A percentile compares a stretch with the other conserved stretches of the same genome.
Evolutionary conservation across 176 grass and related monocot genomes (phyloP).

Genomic region (Rhynchospora tenuis): DNA sequence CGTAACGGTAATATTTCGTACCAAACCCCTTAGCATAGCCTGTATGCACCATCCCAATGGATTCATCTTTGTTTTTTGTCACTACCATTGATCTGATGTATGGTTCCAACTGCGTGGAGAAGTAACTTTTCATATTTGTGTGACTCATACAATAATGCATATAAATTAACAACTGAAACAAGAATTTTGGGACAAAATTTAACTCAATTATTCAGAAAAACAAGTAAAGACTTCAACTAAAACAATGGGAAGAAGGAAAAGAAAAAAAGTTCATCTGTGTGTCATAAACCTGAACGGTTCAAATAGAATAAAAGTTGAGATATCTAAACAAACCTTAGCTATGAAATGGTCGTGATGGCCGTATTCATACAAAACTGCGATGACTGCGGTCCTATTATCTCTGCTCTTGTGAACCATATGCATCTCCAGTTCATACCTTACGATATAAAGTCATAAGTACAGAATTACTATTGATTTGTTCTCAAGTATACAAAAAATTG

Average conservation of each 20-base stretch:
- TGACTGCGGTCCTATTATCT: constrained; percentile 34
- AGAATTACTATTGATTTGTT: not conserved
- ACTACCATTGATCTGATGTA: constrained; percentile 31
- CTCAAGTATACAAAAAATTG: not conserved
- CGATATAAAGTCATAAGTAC: not conserved
- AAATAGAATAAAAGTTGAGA: not conserved
- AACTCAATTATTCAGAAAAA: not conserved
- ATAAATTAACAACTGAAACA: not conserved
- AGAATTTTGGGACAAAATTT: not conserved
- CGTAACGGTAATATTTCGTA: constrained; percentile 69
- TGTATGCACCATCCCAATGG: constrained; percentile 41
- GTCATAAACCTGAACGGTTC: not conserved
- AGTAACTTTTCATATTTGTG: not conserved
- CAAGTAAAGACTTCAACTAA: not conserved
- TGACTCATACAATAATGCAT: not conserved
- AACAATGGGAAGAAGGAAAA: not conserved
- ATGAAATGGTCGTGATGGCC: constrained; percentile 26
- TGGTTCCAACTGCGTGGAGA: constrained; percentile 39
- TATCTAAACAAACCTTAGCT: constrained; percentile 25
- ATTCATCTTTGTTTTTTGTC: constrained; percentile 26
- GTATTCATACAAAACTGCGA: constrained; percentile 45
- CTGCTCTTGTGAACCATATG: constrained; percentile 52
- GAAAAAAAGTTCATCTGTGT: not conserved
- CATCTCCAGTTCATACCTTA: constrained; percentile 49
- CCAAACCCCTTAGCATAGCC: constrained; percentile 11